Evolutionary conservation across 140 eudicot genomes (phyloP).

Genomic region (Anethum foeniculum): DNA sequence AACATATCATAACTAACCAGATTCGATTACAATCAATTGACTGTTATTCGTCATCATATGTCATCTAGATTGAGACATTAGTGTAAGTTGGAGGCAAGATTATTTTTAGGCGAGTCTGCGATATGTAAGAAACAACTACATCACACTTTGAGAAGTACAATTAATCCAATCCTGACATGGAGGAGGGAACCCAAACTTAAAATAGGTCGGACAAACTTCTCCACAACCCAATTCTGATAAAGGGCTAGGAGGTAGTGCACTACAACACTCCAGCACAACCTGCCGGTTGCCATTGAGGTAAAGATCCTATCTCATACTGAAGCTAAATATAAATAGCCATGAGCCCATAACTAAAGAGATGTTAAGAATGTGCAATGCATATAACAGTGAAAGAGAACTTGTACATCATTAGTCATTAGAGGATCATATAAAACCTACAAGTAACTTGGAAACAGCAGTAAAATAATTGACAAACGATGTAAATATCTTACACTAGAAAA

Average conservation of each 20-base stretch:
- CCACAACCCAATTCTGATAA: background rate
- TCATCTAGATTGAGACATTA: background rate
- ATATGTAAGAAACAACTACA: background rate
- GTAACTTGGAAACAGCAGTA: background rate
- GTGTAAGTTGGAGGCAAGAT: background rate
- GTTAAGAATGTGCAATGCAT: background rate
- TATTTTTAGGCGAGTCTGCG: background rate
- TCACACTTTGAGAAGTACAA: background rate
- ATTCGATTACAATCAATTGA: background rate
- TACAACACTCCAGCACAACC: background rate
- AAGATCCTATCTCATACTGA: background rate
- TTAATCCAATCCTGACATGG: background rate
- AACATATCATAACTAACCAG: background rate
- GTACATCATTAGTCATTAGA: background rate
- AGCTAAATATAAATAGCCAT: background rate
- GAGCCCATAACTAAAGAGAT: background rate
- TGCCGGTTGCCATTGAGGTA: background rate
- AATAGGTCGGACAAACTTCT: background rate
- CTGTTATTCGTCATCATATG: background rate
- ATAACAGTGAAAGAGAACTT: background rate
- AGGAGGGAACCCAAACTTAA: background rate
- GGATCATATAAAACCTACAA: background rate
- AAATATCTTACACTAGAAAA: no score
- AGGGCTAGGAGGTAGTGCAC: background rate
- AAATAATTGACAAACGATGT: background rate